Conservation (phyloP, 202 grass and related monocot species). For the Elaeis oleifera region DNA sequence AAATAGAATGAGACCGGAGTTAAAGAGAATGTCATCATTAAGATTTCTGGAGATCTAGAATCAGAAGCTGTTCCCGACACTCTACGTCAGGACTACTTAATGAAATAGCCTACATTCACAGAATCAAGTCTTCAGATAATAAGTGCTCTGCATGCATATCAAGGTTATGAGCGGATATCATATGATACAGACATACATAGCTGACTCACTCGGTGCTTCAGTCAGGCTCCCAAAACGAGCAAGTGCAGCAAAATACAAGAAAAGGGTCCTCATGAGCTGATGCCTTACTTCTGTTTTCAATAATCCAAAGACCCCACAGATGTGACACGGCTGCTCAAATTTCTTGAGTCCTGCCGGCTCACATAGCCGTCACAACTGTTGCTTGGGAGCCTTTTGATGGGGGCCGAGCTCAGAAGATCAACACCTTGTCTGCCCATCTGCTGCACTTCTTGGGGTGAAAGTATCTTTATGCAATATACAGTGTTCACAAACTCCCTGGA, state of each 20-base stretch:
- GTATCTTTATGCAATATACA: constrained; percentile 25
- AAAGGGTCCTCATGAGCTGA: constrained; percentile 2
- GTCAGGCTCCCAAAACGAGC: constrained; percentile 36
- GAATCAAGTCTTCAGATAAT: not conserved
- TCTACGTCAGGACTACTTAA: not conserved
- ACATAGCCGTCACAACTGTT: constrained; percentile 11
- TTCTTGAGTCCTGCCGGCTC: constrained; percentile 16
- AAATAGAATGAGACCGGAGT: too few relatives aligned
- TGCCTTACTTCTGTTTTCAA: constrained; percentile 16
- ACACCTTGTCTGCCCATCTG: constrained; percentile 15
- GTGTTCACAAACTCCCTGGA: constrained; percentile 24
- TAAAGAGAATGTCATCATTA: too few relatives aligned
- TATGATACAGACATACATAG: constrained; percentile 9
- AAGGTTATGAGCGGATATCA: constrained; percentile 3
- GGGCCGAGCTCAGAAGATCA: not conserved
- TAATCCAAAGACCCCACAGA: constrained; percentile 11
- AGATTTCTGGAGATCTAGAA: too few relatives aligned
- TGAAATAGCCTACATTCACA: not conserved
- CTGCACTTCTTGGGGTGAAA: constrained; percentile 13
- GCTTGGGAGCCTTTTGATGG: constrained; percentile 15
- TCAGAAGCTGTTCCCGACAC: too few relatives aligned
- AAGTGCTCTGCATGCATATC: not conserved
- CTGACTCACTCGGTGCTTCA: constrained; percentile 4
- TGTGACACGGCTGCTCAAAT: not conserved
- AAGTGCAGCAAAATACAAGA: constrained; percentile 21